phyloP scores from a whole-genome alignment of 2,329 filamentous ascomycete species.

The Aureobasidium sp. region DNA sequence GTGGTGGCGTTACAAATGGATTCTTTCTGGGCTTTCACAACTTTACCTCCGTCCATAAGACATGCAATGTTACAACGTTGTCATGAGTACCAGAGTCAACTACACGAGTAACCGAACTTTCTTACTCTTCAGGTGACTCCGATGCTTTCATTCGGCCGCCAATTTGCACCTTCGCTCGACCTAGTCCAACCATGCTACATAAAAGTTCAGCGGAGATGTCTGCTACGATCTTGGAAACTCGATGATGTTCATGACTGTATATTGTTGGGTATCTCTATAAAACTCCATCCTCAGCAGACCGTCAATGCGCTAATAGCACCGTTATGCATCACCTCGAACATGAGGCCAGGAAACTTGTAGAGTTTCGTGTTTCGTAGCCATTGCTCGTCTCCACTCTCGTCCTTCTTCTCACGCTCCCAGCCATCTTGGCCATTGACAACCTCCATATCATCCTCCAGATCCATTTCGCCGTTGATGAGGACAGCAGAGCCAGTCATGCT shows the following conservation, averaged over 20 bases:
- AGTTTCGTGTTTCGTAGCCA: constrained; percentile 69
- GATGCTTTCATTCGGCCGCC: neutral
- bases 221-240: neutral
- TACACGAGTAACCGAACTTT: neutral
- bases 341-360: constrained; percentile 86
- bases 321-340: constrained; percentile 95
- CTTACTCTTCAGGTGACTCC: neutral
- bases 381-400: constrained; percentile 41
- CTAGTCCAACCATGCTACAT: too few species aligned
- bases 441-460: constrained; percentile 30
- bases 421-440: constrained; percentile 23
- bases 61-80: neutral
- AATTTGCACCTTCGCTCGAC: neutral
- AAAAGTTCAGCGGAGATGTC: neutral
- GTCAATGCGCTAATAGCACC: constrained; percentile 84
- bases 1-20: constrained; percentile 7
- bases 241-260: neutral
- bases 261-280: constrained; percentile 1
- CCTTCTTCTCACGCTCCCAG: constrained; percentile 30
- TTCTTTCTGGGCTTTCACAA: neutral
- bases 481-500: constrained; percentile 28
- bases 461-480: constrained; percentile 25
- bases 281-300: constrained; percentile 54
- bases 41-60: neutral
- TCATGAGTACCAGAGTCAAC: neutral